Conservation (phyloP, 2,329 filamentous ascomycete species). For the Falciphora oryzae region DNA sequence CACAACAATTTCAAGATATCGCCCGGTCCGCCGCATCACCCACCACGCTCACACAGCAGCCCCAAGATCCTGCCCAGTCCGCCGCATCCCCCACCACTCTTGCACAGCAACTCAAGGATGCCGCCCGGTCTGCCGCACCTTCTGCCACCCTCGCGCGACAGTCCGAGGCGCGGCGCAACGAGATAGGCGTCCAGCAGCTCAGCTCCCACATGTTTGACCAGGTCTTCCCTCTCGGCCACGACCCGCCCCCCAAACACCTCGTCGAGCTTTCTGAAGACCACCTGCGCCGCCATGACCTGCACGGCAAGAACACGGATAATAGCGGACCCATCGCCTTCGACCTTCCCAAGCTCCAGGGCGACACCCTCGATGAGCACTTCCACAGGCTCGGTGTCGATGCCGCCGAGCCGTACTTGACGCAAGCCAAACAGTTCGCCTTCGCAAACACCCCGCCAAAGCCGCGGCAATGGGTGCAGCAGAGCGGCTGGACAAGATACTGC, state of each 20-base stretch:
- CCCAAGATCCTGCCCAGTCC: slow-evolving; percentile 35
- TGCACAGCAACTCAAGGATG: slow-evolving; percentile 12
- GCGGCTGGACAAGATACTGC: slow-evolving; percentile 91
- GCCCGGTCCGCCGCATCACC: slow-evolving; percentile 12
- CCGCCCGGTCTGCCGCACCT: slow-evolving; percentile 13
- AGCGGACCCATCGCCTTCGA: slow-evolving; percentile 76
- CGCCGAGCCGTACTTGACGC: slow-evolving; percentile 73
- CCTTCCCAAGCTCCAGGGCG: slow-evolving; percentile 71
- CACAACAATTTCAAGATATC: slow-evolving; percentile 7
- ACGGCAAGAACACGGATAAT: slow-evolving; percentile 84
- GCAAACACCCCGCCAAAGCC: slow-evolving; percentile 54
- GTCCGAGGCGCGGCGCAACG: slow-evolving; percentile 70
- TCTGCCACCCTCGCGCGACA: slow-evolving; percentile 28
- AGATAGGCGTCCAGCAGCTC: slow-evolving; percentile 91
- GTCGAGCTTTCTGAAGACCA: slow-evolving; percentile 78
- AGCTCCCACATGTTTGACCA: slow-evolving; percentile 78
- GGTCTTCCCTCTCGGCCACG: slow-evolving; percentile 60
- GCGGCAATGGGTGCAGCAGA: slow-evolving; percentile 67
- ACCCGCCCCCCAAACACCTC: slow-evolving; percentile 61
- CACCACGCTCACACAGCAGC: slow-evolving; percentile 13
- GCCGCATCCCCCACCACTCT: slow-evolving; percentile 17
- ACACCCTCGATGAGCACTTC: slow-evolving; percentile 89
- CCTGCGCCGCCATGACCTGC: slow-evolving; percentile 74
- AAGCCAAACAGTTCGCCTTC: slow-evolving; percentile 68
- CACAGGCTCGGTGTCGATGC: slow-evolving; percentile 79